Percentiles rank a stretch among this genome's conserved stretches.
phyloP scores from a whole-genome alignment of 371 early-diverging fungal species.

The Haplosporangium sp. region DNA sequence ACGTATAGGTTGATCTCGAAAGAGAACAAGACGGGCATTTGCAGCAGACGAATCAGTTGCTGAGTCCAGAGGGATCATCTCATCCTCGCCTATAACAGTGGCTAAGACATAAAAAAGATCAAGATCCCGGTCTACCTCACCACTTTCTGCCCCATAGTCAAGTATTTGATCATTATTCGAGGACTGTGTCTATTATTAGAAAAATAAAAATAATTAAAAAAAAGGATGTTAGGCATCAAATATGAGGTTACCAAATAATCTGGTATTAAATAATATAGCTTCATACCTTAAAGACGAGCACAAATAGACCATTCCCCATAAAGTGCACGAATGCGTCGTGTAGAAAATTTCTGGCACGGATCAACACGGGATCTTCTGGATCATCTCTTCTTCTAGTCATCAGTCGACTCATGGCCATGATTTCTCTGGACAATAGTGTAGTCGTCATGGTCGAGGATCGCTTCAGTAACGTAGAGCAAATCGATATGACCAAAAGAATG shows the following conservation, averaged over 20 bases:
- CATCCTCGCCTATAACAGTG: constrained; percentile 67
- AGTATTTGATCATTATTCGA: constrained; percentile 39
- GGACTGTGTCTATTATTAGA: constrained; percentile 59
- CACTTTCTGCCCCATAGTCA: constrained; percentile 28
- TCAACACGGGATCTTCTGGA: constrained; percentile 63
- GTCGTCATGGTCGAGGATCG: constrained; percentile 72
- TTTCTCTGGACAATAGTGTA: constrained; percentile 70
- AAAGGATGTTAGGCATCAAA: background rate
- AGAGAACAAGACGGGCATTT: constrained; percentile 56
- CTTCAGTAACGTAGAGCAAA: constrained; percentile 64
- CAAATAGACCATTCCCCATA: constrained; percentile 71
- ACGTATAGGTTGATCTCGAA: constrained; percentile 71
- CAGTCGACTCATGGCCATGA: constrained; percentile 66
- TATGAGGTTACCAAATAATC: background rate
- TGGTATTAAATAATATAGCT: background rate
- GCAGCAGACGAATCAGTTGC: constrained; percentile 7
- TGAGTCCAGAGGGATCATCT: constrained; percentile 65
- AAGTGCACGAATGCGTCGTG: constrained; percentile 71
- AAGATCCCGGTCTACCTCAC: constrained; percentile 57
- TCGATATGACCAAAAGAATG: constrained; percentile 66
- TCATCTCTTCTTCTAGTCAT: constrained; percentile 64
- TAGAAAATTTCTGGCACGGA: constrained; percentile 68
- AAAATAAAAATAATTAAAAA: background rate
- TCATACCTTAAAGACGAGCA: constrained; percentile 67
- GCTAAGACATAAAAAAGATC: constrained; percentile 70